Conservation (phyloP, 2,329 filamentous ascomycete species). For the Sporothrix protearum region DNA sequence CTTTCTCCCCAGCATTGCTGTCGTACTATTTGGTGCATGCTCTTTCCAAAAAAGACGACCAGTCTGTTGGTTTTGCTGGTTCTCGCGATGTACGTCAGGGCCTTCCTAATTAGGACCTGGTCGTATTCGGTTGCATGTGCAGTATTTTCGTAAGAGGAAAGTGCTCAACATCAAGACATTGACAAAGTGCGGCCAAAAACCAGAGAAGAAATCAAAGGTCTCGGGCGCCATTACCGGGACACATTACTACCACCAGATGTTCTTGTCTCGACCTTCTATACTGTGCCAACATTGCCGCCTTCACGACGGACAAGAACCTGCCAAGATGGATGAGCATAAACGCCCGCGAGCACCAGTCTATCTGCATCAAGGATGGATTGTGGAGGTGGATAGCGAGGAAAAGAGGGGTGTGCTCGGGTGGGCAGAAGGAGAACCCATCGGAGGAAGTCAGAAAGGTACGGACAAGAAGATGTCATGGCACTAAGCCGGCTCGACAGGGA, state of each 20-base stretch:
- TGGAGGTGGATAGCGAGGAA: background rate
- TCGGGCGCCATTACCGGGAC: background rate
- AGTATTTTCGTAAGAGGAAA: background rate
- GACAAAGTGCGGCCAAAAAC: background rate
- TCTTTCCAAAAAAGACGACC: background rate
- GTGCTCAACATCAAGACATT: background rate
- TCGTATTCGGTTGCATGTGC: background rate
- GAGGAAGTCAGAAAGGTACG: background rate
- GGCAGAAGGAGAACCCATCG: background rate
- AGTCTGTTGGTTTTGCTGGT: background rate
- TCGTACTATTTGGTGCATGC: background rate
- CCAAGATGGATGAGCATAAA: background rate
- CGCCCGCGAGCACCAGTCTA: background rate
- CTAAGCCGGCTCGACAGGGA: background rate
- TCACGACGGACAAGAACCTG: background rate
- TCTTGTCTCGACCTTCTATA: no score
- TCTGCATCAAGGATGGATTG: background rate
- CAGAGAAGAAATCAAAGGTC: background rate
- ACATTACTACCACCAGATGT: no score
- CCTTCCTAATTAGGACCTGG: slow-evolving; percentile 5
- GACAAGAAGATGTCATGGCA: background rate
- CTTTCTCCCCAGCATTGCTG: background rate
- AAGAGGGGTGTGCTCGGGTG: background rate
- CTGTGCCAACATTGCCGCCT: background rate
- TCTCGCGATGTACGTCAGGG: background rate